These are phyloP conservation scores for Ephemerocybe angulata DNA, from an alignment of 768 basidiomycete genomes.

Conservation along the genomic window DNA sequence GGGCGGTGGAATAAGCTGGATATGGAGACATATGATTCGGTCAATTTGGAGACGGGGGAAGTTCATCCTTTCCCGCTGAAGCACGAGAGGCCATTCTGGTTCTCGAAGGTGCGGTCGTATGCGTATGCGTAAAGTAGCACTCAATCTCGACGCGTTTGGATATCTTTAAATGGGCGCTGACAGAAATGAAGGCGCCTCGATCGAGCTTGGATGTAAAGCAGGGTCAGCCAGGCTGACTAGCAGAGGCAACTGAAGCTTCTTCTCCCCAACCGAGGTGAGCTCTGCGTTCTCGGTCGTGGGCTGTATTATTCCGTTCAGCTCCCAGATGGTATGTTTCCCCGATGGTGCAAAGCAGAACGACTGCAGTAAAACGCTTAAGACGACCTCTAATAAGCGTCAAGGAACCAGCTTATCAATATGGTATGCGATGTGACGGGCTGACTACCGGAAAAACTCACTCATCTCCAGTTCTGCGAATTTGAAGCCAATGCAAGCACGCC, in stretches of 20 bases:
- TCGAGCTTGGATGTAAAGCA: too few species aligned
- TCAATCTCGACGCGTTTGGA: too few species aligned
- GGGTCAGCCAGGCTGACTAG: not conserved
- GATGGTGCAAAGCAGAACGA: constrained; percentile 2
- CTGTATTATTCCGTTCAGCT: constrained; percentile 1
- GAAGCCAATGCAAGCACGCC: constrained; percentile 9
- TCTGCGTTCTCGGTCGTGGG: constrained; percentile 2
- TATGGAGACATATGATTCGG: constrained; percentile 67
- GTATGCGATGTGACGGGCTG: not conserved
- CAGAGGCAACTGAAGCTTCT: not conserved
- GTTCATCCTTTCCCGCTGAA: constrained; percentile 65
- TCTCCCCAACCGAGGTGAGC: not conserved
- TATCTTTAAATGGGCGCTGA: too few species aligned
- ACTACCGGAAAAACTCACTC: not conserved
- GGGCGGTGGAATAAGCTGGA: constrained; percentile 85
- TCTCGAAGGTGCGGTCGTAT: constrained; percentile 84
- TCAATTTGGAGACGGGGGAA: constrained; percentile 76
- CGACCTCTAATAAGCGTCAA: too few species aligned
- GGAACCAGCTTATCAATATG: not conserved
- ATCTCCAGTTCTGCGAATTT: constrained; percentile 7
- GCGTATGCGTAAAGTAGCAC: too few species aligned
- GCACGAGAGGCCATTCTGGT: constrained; percentile 90
- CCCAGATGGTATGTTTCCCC: constrained; percentile 8
- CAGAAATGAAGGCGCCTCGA: too few species aligned
- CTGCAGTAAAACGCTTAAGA: constrained; percentile 6